Conservation (phyloP, 352 stramenopile genomes). For the Phytophthora podocarpi region DNA sequence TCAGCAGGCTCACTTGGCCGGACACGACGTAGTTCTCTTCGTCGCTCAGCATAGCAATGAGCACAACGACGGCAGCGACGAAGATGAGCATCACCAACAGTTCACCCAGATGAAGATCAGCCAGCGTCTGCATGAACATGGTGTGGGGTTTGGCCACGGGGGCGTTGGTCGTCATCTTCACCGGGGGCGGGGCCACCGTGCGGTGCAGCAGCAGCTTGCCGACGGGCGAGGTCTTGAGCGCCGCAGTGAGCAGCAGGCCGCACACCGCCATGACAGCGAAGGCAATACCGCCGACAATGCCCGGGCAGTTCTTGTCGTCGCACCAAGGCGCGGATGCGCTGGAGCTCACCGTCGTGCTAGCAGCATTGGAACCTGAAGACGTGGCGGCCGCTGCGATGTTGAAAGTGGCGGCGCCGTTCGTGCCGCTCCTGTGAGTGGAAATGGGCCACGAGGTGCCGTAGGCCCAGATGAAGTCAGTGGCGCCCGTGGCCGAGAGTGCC, state of each 20-base stretch:
- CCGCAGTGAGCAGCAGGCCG: conserved; percentile 50
- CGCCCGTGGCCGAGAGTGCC: conserved; percentile 37
- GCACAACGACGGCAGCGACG: conserved; percentile 46
- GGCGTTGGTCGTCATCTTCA: conserved; percentile 60
- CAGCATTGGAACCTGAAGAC: conserved; percentile 11
- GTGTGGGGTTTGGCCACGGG: conserved; percentile 41
- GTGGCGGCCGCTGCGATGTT: conserved; percentile 40
- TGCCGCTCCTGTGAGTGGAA: conserved; percentile 49
- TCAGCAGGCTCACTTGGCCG: conserved; percentile 65
- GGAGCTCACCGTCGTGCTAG: conserved; percentile 31
- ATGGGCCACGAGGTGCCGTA: conserved; percentile 76
- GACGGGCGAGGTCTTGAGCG: conserved; percentile 45
- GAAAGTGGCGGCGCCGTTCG: conserved; percentile 58
- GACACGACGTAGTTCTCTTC: conserved; percentile 44
- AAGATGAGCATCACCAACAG: conserved; percentile 73
- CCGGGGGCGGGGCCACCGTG: conserved; percentile 48
- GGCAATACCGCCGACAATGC: conserved; percentile 55
- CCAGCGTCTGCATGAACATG: conserved; percentile 59
- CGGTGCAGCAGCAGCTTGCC: conserved; percentile 55
- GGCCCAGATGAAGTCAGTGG: conserved; percentile 69
- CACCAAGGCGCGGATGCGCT: conserved; percentile 44
- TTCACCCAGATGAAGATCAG: conserved; percentile 67
- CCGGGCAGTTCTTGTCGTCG: conserved; percentile 64
- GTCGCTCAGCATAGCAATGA: conserved; percentile 45
- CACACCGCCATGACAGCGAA: conserved; percentile 61